Evolutionary conservation across 306 rosid species (phyloP), one percentile per base, ranked within the genome.

Genomic region (Pyrus bretschneideri): DNA sequence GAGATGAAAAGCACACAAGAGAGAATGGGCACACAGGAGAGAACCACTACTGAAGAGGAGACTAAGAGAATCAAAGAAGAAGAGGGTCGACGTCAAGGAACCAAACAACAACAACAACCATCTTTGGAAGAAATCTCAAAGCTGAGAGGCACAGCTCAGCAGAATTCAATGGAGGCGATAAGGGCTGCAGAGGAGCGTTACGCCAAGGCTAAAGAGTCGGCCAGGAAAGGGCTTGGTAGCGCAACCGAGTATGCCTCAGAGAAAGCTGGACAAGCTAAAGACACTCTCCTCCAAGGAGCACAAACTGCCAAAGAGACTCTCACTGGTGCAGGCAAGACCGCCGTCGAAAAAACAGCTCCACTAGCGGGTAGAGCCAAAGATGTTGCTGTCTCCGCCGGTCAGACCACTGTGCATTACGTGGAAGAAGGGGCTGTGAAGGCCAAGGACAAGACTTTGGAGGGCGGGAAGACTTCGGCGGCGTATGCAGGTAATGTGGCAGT

Each of bases 171-270:
- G 67, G 90, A 80, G 76, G 82, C 83, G 0, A 58, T 86, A 21
- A 72, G 75, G 71, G 88, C 80, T 0, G 91, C 93, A 2, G 83
- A 79, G 68, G 91, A 86, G 81, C 73, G 83, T 11, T 83, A 82
- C 21, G 84, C 81, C 61, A 63, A 60, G 65, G 89, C 78, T 17
- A 86, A 83, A 52, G 80, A 88, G 73, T 78, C 81, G 12, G 73
- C 63, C 12, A 81, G 73, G 5, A 77, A 86, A 60, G 75, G 86
- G 66, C 51, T 86, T 0, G 59, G 63, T 6, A 9, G 67, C 5
- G 77, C 81, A 65, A 57, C 84, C 1, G 86, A 81, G 72, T 17
- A 62, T 22, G 65, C 55, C 6, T 49, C 45, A 4, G 79, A 88
- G 49, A 79, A 77, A 67, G 76, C 77, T 14, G 61, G 74, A 8